Evolutionary conservation across 805 yeast species (phyloP).

Genomic region (Teunomyces gatunensis): DNA sequence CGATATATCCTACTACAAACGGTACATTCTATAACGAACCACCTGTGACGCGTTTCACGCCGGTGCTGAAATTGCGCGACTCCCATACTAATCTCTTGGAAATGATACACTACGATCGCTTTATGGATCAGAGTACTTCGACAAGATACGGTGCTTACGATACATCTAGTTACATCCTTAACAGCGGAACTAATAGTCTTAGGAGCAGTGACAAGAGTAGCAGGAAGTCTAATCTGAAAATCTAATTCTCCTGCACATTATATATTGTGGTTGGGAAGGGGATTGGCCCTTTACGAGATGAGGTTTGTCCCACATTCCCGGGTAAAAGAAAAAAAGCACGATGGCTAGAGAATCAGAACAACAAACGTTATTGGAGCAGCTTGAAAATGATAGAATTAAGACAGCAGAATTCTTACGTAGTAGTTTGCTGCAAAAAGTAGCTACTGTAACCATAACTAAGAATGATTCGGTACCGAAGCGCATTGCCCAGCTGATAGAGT

Average conservation of each 20-base stretch:
- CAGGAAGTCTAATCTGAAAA: constrained; percentile 4
- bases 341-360: neutral
- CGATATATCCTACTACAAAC: neutral
- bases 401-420: constrained; percentile 6
- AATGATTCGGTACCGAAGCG: constrained; percentile 15
- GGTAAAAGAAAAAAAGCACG: constrained; percentile 5
- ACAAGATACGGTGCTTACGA: constrained; percentile 15
- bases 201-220: constrained; percentile 7
- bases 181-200: constrained; percentile 8
- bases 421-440: neutral
- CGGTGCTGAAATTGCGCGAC: constrained; percentile 10
- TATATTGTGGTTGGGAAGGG: neutral
- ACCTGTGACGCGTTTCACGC: constrained; percentile 12
- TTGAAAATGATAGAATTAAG: constrained; percentile 5
- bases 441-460: constrained; percentile 13
- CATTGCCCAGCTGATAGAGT: constrained; percentile 10
- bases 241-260: neutral
- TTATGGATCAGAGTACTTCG: constrained; percentile 8
- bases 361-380: constrained; percentile 5
- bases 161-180: constrained; percentile 8
- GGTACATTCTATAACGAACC: constrained; percentile 17
- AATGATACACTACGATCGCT: constrained; percentile 17
- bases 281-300: neutral
- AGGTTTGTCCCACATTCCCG: neutral
- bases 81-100: constrained; percentile 24